These are phyloP conservation scores for Escallonia rubra DNA, from an alignment of 129 eudicot species.

Conservation along the genomic window DNA sequence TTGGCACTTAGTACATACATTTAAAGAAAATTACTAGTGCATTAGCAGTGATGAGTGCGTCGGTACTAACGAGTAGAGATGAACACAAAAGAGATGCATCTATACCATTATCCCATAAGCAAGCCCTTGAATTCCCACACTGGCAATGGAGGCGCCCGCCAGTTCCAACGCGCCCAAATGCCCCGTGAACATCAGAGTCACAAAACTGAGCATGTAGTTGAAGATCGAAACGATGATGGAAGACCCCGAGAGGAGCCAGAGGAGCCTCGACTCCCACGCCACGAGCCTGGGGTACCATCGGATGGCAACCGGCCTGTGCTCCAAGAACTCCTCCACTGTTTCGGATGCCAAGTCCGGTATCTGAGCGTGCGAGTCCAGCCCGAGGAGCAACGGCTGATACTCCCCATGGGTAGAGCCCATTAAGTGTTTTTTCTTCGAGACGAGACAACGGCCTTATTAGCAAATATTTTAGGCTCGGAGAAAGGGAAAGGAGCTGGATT, in stretches of 20 bases:
- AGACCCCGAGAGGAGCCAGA: conserved; percentile 35
- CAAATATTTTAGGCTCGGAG: no score
- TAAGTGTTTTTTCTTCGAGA: background rate
- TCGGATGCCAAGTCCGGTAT: conserved; percentile 21
- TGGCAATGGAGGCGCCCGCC: conserved; percentile 36
- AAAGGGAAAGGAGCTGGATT: no score
- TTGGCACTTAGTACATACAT: no score
- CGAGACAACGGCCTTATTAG: no score
- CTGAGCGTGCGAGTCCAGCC: conserved; percentile 20
- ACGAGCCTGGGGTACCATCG: conserved; percentile 26
- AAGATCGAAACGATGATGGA: conserved; percentile 27
- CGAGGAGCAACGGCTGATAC: conserved; percentile 18
- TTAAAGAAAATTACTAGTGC: no score
- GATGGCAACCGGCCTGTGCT: conserved; percentile 21
- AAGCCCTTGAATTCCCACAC: conserved; percentile 39
- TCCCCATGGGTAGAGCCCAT: background rate
- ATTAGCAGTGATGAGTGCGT: no score
- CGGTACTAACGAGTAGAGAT: background rate
- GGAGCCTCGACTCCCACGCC: conserved; percentile 31
- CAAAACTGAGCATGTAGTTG: conserved; percentile 36
- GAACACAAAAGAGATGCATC: background rate
- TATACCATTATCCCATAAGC: conserved; percentile 36
- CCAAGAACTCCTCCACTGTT: conserved; percentile 25
- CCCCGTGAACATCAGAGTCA: conserved; percentile 29
- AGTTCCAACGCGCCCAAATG: conserved; percentile 38